Conservation (phyloP, 768 basidiomycete genomes). For the Lentinula sp. region DNA sequence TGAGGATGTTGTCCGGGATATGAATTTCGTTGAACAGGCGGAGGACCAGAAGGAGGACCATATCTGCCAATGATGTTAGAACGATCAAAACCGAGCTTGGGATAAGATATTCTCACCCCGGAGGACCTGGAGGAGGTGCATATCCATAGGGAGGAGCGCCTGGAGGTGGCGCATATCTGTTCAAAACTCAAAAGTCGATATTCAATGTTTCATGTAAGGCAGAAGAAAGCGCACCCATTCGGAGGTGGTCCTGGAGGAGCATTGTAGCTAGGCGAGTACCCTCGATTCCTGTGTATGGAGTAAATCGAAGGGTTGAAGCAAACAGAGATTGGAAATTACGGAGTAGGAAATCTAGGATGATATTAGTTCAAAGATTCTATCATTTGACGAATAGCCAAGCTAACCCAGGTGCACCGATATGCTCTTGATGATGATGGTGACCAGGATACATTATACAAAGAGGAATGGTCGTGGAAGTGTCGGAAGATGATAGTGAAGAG, state of each 20-base stretch:
- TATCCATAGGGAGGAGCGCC: constrained; percentile 14
- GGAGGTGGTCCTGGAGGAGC: constrained; percentile 4
- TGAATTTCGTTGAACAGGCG: constrained; percentile 23
- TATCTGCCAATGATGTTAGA: not conserved
- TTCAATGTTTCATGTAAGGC: not conserved
- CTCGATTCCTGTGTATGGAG: not conserved
- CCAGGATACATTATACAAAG: not conserved
- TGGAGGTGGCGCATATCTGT: constrained; percentile 19
- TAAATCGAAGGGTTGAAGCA: not conserved
- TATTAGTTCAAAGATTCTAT: not conserved
- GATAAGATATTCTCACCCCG: not conserved
- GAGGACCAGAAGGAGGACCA: constrained; percentile 19
- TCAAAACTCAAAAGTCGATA: not conserved
- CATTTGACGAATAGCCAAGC: not conserved
- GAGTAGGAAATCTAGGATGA: constrained; percentile 1
- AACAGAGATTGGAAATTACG: not conserved
- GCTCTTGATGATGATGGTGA: not conserved
- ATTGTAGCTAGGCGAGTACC: not conserved
- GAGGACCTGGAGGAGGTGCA: constrained; percentile 14
- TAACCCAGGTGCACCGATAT: not conserved
- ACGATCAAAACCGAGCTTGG: constrained; percentile 5
- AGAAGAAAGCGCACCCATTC: not conserved
- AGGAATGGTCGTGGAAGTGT: not conserved
- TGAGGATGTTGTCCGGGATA: constrained; percentile 41
- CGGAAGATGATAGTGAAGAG: not conserved